Percentiles rank a stretch among this genome's conserved stretches.
phyloP scores from a whole-genome alignment of 208 protist species.

The Blechomonas ayalai region DNA sequence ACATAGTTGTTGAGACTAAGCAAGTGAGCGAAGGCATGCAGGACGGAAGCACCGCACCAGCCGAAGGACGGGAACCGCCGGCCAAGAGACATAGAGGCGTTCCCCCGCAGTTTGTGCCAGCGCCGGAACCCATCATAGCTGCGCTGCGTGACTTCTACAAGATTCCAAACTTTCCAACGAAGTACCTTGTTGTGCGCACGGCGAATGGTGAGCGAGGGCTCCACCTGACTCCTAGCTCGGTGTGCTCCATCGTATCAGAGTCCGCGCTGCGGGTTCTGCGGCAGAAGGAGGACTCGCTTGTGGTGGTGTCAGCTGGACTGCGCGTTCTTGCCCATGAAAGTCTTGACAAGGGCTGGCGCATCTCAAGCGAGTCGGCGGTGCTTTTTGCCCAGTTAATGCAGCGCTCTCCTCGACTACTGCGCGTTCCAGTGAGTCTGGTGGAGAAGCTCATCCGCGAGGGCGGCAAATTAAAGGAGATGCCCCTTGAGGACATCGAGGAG shows the following conservation, averaged over 20 bases:
- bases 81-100: constrained; percentile 9
- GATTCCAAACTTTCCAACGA: constrained; percentile 32
- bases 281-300: constrained; percentile 51
- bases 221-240: constrained; percentile 40
- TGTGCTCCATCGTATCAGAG: constrained; percentile 57
- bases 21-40: constrained; percentile 1
- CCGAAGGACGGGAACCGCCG: constrained; percentile 2
- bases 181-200: constrained; percentile 58
- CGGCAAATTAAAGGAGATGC: constrained; percentile 62
- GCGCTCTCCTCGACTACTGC: constrained; percentile 41
- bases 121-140: constrained; percentile 27
- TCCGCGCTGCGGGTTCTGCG: constrained; percentile 37
- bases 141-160: constrained; percentile 49
- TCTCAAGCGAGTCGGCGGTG: constrained; percentile 54
- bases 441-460: constrained; percentile 33
- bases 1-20: background rate
- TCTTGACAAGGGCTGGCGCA: constrained; percentile 65
- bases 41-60: background rate
- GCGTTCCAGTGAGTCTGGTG: constrained; percentile 38
- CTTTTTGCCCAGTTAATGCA: constrained; percentile 65
- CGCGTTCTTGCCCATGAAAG: constrained; percentile 64
- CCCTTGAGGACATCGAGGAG: constrained; percentile 46
- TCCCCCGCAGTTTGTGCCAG: constrained; percentile 57
- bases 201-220: constrained; percentile 55
- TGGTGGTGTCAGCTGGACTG: constrained; percentile 73